These are phyloP conservation scores for Naematelia encephala DNA, from an alignment of 768 basidiomycete genomes.

Conservation along the genomic window DNA sequence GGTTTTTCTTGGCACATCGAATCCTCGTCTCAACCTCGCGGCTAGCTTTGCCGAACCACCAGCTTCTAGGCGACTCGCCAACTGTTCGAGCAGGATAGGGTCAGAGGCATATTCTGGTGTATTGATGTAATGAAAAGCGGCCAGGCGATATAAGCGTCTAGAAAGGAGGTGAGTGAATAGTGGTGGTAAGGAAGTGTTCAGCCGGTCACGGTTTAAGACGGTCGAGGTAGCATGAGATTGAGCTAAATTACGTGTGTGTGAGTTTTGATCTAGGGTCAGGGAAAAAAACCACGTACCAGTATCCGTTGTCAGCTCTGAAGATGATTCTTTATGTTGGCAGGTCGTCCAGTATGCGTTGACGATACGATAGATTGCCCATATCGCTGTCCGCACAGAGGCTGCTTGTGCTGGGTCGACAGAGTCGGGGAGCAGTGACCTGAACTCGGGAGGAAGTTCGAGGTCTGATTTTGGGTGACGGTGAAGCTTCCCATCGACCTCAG, in stretches of 20 bases:
- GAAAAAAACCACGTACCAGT: neutral
- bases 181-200: neutral
- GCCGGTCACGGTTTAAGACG: neutral
- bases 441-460: neutral
- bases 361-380: neutral
- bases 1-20: conserved; percentile 8
- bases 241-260: neutral
- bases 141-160: conserved; percentile 22
- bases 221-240: neutral
- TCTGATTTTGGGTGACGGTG: neutral
- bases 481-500: neutral
- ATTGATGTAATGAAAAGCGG: conserved; percentile 28
- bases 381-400: neutral
- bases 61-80: conserved; percentile 16
- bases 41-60: conserved; percentile 35
- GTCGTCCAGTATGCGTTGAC: neutral
- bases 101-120: conserved; percentile 28
- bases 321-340: neutral
- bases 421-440: neutral
- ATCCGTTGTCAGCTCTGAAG: neutral
- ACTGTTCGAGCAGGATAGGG: conserved; percentile 10
- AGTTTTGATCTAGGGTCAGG: neutral
- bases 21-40: conserved; percentile 14
- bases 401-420: neutral
- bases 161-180: neutral